Evolutionary conservation across 2,329 filamentous ascomycete genomes (phyloP).

Genomic region (Talaromyces sp.): DNA sequence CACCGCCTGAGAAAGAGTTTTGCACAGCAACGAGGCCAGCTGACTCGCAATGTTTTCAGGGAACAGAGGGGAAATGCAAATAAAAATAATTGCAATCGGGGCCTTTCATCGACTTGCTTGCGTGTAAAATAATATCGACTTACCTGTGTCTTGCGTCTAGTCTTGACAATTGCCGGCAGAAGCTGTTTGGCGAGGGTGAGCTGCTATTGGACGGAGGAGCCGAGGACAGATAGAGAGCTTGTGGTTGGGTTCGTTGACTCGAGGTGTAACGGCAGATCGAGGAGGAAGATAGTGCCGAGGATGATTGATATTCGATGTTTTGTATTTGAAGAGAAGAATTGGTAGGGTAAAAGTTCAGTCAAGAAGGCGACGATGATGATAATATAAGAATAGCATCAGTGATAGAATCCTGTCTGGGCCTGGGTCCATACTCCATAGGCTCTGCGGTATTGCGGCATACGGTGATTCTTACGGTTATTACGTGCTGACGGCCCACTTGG

Average conservation of each 20-base stretch:
- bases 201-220: conserved; percentile 7
- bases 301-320: no score
- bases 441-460: background rate
- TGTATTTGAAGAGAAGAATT: background rate
- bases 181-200: background rate
- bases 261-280: background rate
- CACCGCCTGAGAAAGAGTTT: conserved; percentile 13
- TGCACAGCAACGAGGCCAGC: conserved; percentile 9
- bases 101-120: no score
- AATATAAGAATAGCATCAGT: background rate
- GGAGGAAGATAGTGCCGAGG: background rate
- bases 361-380: background rate
- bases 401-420: conserved; percentile 6
- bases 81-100: background rate
- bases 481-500: conserved; percentile 31
- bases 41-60: background rate
- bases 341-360: background rate
- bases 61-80: background rate
- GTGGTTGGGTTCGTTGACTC: background rate
- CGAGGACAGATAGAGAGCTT: background rate
- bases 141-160: background rate
- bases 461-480: background rate
- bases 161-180: background rate
- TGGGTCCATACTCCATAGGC: background rate
- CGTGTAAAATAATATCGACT: background rate